These are phyloP conservation scores for Malassezia cuniculi DNA, from an alignment of 1,284 basidiomycete species.

Conservation along the genomic window DNA sequence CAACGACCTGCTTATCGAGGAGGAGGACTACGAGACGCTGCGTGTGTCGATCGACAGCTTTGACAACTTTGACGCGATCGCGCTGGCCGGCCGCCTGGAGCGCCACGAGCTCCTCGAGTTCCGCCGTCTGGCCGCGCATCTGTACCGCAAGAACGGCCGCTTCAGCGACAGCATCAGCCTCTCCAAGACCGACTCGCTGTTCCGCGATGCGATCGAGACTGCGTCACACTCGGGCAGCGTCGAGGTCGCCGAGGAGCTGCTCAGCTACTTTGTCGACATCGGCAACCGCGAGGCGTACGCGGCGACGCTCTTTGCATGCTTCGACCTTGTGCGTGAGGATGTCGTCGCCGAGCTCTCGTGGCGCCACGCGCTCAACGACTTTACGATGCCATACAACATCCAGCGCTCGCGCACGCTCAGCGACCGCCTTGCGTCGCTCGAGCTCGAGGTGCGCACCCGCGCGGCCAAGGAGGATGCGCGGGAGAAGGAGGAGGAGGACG, in stretches of 20 bases:
- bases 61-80: constrained; percentile 90
- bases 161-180: constrained; percentile 92
- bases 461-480: constrained; percentile 63
- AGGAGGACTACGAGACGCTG: constrained; percentile 94
- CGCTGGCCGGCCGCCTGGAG: constrained; percentile 72
- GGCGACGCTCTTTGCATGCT: constrained; percentile 75
- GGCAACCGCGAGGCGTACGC: constrained; percentile 97
- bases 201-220: constrained; percentile 88
- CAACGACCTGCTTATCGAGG: constrained; percentile 91
- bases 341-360: constrained; percentile 87
- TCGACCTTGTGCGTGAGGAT: constrained; percentile 80
- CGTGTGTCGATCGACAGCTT: constrained; percentile 92
- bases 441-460: constrained; percentile 65
- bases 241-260: constrained; percentile 81
- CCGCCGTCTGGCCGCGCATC: constrained; percentile 70
- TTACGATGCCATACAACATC: constrained; percentile 86
- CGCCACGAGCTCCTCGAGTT: constrained; percentile 88
- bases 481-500: constrained; percentile 61
- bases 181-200: constrained; percentile 88
- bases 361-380: constrained; percentile 87
- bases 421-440: constrained; percentile 49
- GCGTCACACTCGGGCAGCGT: constrained; percentile 66
- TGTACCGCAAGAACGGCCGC: constrained; percentile 90
- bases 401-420: constrained; percentile 54
- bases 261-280: constrained; percentile 74